These are phyloP conservation scores for Aspergillus japonicus DNA, from an alignment of 2,329 filamentous ascomycete genomes.

Conservation along the genomic window DNA sequence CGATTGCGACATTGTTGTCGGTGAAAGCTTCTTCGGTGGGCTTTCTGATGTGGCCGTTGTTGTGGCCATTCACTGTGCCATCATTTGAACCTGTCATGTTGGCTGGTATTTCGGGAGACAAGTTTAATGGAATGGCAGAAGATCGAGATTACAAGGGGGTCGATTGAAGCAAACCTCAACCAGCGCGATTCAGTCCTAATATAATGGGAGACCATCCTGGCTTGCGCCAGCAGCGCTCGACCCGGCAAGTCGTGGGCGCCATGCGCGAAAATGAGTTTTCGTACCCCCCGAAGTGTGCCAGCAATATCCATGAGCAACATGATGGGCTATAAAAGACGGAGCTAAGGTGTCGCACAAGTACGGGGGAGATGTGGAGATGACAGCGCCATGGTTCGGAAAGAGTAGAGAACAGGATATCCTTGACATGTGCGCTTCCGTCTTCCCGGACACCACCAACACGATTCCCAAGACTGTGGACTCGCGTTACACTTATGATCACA, in stretches of 20 bases:
- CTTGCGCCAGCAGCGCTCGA: background rate
- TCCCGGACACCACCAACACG: background rate
- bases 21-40: constrained; percentile 5
- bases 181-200: background rate
- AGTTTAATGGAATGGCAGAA: background rate
- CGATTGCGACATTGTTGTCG: constrained; percentile 14
- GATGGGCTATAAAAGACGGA: background rate
- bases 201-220: background rate
- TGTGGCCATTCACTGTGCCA: background rate
- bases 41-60: background rate
- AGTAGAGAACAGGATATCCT: background rate
- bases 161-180: too few species aligned
- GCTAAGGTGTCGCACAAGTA: background rate
- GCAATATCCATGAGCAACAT: background rate
- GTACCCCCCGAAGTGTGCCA: background rate
- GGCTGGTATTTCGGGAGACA: background rate
- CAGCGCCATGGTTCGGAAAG: background rate
- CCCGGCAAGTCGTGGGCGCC: background rate
- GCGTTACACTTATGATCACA: background rate
- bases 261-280: background rate
- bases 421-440: background rate
- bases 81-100: background rate
- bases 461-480: background rate
- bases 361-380: background rate
- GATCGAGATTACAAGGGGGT: background rate